Evolutionary conservation across 2,329 filamentous ascomycete genomes (phyloP), one percentile per base, ranked within the genome.

Genomic region (Diaporthe ilicicola): DNA sequence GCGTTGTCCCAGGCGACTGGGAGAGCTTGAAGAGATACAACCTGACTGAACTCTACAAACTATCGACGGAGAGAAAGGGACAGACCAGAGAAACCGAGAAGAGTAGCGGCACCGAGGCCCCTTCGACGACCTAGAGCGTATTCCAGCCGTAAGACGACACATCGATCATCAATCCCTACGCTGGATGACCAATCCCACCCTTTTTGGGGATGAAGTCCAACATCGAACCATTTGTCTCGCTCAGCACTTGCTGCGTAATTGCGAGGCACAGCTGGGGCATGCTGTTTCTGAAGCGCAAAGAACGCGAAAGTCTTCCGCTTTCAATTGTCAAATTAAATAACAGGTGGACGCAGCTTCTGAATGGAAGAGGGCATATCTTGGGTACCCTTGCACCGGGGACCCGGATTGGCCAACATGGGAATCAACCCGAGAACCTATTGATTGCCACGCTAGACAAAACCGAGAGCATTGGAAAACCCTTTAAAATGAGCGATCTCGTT

Each of bases 11-110:
- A 72, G 86, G 88, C 17, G 89, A 93, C 77, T 96, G 91, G 86
- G 92, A 94, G 62, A 84, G 85, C 56, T 84, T 95, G 72, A 95
- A 93, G 82, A 88, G 90, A 75, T 95, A 91, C 82, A 96, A 96
- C 79, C 81, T 97, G 48, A 89, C 91, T 70, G 93, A 94, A 79
- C 87, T 95, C 29, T 93, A 92, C 78, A 84, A 84, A 70, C 74
- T 79, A 37, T 79, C 78, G 1, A 53, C 73, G 65, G 80, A 46
- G 10, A 19, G 15, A 34, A 66, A 54, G 10, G 53, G 37, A 12
- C 51, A 15, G 29, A 10, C 56, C 4, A 37, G 19, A 10, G 32
- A 72, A 61, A 69, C 62, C 22, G 71, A 73, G 13, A 32, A 62
- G 7, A 32, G 61, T 48, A 48, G 37, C n/a, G 37, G 42, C 19